Evolutionary conservation across 2,329 filamentous ascomycete species (phyloP).

Genomic region (Ophiostoma pallidulum): DNA sequence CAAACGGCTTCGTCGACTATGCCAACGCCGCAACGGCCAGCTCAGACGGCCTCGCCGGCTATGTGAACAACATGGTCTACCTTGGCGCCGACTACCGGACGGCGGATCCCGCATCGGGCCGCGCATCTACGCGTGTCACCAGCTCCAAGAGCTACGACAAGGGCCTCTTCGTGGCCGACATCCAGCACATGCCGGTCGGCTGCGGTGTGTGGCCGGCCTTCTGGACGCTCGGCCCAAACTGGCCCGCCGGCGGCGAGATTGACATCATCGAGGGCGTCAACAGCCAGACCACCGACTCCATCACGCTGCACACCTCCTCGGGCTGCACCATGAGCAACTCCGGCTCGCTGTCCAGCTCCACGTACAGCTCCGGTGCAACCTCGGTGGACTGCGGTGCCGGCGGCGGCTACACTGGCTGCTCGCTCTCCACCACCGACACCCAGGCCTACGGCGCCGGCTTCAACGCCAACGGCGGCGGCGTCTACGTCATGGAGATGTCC

Average conservation of each 20-base stretch:
- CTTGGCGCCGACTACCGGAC: slow-evolving; percentile 61
- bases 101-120: slow-evolving; percentile 45
- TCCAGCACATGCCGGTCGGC: slow-evolving; percentile 65
- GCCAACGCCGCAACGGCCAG: slow-evolving; percentile 50
- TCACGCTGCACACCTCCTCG: slow-evolving; percentile 58
- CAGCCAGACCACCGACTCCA: slow-evolving; percentile 43
- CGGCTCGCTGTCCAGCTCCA: slow-evolving; percentile 36
- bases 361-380: slow-evolving; percentile 33
- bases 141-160: slow-evolving; percentile 57
- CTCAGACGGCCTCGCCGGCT: slow-evolving; percentile 47
- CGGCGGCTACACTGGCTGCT: slow-evolving; percentile 48
- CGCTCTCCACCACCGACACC: slow-evolving; percentile 40
- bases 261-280: slow-evolving; percentile 76
- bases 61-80: slow-evolving; percentile 46
- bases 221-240: slow-evolving; percentile 57
- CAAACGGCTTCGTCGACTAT: slow-evolving; percentile 65
- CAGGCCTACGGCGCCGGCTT: slow-evolving; percentile 58
- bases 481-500: slow-evolving; percentile 73
- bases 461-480: slow-evolving; percentile 58
- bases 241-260: slow-evolving; percentile 65
- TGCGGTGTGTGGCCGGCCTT: slow-evolving; percentile 73
- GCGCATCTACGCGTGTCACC: slow-evolving; percentile 59
- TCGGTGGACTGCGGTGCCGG: slow-evolving; percentile 15
- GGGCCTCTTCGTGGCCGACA: slow-evolving; percentile 64
- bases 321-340: slow-evolving; percentile 48